These are phyloP conservation scores for Dactylella cylindrospora DNA, from an alignment of 2,329 filamentous ascomycete genomes.

Conservation along the genomic window DNA sequence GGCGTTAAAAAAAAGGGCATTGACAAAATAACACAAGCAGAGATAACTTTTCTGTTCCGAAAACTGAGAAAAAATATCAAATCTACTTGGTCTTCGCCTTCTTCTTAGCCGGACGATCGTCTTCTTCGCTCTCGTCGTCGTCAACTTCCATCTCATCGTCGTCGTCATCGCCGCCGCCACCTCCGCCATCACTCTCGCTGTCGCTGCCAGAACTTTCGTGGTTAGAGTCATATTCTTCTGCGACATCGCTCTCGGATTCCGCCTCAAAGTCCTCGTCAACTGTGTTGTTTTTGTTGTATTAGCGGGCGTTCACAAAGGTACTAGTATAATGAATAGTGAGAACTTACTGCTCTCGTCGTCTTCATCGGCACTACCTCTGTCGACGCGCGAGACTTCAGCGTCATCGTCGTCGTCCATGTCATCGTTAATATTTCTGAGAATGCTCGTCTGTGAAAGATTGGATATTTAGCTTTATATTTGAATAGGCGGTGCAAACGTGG, in stretches of 20 bases:
- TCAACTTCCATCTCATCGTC: conserved; percentile 56
- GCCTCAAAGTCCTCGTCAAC: conserved; percentile 94
- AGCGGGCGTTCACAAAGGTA: too few relatives aligned
- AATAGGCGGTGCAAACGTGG: conserved; percentile 38
- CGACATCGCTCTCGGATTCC: conserved; percentile 90
- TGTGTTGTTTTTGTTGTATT: conserved; percentile 56
- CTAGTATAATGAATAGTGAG: neutral
- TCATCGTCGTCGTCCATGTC: conserved; percentile 85
- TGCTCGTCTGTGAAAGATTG: conserved; percentile 55
- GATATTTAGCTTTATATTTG: conserved; percentile 19
- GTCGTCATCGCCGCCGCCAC: conserved; percentile 59
- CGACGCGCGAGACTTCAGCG: conserved; percentile 67
- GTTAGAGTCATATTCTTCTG: conserved; percentile 89
- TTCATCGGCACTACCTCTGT: conserved; percentile 90
- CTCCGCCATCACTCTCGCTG: conserved; percentile 66
- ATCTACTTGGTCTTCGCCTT: conserved; percentile 49
- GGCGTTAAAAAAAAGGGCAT: neutral
- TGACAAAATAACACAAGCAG: neutral
- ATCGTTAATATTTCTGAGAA: conserved; percentile 77
- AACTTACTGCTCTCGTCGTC: conserved; percentile 67
- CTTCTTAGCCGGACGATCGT: conserved; percentile 53
- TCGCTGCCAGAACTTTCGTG: conserved; percentile 81
- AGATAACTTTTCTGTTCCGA: neutral
- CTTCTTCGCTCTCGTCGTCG: conserved; percentile 57
- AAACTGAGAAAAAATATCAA: neutral